Evolutionary conservation across 169 alveolate genomes (phyloP).

Genomic region (Toxoplasma gondii): DNA sequence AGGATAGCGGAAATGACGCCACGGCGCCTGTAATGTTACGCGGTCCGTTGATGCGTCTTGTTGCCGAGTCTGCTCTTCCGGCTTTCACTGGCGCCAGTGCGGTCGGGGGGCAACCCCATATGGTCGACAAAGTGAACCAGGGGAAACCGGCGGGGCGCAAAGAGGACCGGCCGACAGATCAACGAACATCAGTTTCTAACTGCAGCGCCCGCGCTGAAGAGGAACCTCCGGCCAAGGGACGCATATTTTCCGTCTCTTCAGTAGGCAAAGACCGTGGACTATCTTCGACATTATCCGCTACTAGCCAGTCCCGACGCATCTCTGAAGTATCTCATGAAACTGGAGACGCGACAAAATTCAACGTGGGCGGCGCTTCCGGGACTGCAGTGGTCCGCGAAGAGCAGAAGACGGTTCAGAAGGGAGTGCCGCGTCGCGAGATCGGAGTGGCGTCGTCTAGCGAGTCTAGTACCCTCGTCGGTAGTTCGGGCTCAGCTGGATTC

Average conservation of each 20-base stretch:
- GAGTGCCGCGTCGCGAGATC: not conserved
- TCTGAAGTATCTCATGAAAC: not conserved
- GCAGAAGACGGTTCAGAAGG: not conserved
- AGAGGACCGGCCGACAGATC: not conserved
- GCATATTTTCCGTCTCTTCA: too few species aligned
- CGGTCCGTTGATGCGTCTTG: not conserved
- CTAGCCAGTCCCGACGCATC: not conserved
- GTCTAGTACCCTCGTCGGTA: not conserved
- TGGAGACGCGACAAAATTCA: not conserved
- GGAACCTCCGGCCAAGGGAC: too few species aligned
- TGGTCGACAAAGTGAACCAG: not conserved
- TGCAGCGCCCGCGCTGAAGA: too few species aligned
- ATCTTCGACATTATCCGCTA: too few species aligned
- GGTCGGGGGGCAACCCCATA: not conserved
- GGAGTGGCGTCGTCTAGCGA: not conserved
- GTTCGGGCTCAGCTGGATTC: not conserved
- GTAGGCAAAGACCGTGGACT: too few species aligned
- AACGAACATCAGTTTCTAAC: too few species aligned
- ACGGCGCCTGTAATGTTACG: not conserved
- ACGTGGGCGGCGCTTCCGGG: not conserved
- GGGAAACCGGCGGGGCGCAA: not conserved
- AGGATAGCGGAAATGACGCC: not conserved
- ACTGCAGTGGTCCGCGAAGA: not conserved
- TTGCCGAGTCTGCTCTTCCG: not conserved
- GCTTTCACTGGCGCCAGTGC: not conserved